These are phyloP conservation scores for Amyloporia xantha DNA, from an alignment of 768 basidiomycete genomes.

Conservation along the genomic window DNA sequence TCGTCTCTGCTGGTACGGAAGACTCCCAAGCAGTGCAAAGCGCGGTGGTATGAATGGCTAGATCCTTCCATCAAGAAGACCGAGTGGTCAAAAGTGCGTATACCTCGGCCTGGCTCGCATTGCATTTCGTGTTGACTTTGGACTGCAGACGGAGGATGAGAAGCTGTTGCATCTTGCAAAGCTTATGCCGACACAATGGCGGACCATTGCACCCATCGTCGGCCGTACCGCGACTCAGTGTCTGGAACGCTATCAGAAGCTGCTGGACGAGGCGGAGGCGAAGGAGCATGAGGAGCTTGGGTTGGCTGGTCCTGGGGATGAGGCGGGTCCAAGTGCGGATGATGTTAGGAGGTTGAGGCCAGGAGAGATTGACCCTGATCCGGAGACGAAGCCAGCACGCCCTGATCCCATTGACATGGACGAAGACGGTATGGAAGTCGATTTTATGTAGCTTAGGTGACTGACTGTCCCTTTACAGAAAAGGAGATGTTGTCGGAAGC, in stretches of 20 bases:
- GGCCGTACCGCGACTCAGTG: conserved; percentile 97
- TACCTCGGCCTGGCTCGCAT: too few relatives aligned
- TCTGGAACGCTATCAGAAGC: conserved; percentile 95
- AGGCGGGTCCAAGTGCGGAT: conserved; percentile 84
- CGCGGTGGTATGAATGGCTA: conserved; percentile 98
- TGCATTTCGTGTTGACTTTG: not conserved
- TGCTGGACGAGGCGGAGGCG: conserved; percentile 94
- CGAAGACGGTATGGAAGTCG: conserved; percentile 70
- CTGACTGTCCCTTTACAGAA: conserved; percentile 41
- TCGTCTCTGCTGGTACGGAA: conserved; percentile 96
- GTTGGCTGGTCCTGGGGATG: conserved; percentile 72
- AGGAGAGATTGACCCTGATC: conserved; percentile 98
- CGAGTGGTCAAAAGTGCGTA: conserved; percentile 92
- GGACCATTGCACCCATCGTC: conserved; percentile 97
- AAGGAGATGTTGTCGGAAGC: conserved; percentile 99
- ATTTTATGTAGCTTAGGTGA: not conserved
- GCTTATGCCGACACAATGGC: conserved; percentile 99
- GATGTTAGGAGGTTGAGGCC: conserved; percentile 85
- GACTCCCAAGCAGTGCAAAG: conserved; percentile 99
- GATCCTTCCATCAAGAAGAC: conserved; percentile 99
- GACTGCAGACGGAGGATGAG: conserved; percentile 88
- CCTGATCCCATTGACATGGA: conserved; percentile 99
- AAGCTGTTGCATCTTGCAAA: conserved; percentile 97
- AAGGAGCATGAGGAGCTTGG: conserved; percentile 96
- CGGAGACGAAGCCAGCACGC: conserved; percentile 95